A percentile compares a stretch with the other conserved stretches of the same genome.
Evolutionary conservation across 352 stramenopile genomes (phyloP).

Genomic region (Phytophthora ramorum): DNA sequence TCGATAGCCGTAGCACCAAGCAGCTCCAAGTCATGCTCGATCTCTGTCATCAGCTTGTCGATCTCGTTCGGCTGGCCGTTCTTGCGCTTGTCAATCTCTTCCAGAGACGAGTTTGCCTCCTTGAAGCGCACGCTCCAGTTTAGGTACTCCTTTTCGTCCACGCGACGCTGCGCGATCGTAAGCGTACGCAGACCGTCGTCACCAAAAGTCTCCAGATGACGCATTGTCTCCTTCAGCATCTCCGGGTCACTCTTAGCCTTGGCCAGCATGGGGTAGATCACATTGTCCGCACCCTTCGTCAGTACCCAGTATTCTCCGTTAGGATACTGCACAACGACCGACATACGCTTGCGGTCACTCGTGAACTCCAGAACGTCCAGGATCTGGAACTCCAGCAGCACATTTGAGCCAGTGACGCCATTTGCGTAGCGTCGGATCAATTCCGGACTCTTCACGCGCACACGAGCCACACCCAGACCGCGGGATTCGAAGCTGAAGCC

Average conservation of each 20-base stretch:
- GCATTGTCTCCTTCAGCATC: conserved; percentile 62
- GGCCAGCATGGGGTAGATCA: conserved; percentile 87
- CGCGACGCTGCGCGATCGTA: conserved; percentile 67
- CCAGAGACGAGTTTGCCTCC: conserved; percentile 66
- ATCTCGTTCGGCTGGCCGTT: conserved; percentile 71
- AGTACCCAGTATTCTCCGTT: conserved; percentile 75
- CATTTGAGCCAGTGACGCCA: conserved; percentile 39
- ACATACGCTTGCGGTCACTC: conserved; percentile 87
- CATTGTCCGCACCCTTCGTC: conserved; percentile 94
- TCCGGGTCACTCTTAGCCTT: conserved; percentile 66
- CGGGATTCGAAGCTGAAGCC: conserved; percentile 80
- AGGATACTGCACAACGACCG: conserved; percentile 73
- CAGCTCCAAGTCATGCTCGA: conserved; percentile 85
- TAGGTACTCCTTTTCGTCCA: conserved; percentile 67
- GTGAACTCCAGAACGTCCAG: conserved; percentile 97
- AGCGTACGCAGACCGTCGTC: conserved; percentile 88
- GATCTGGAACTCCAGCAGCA: conserved; percentile 80
- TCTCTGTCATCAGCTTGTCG: conserved; percentile 73
- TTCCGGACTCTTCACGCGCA: conserved; percentile 55
- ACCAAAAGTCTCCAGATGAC: conserved; percentile 81
- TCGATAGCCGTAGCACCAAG: conserved; percentile 93
- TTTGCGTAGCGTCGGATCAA: conserved; percentile 42
- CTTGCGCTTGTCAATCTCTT: conserved; percentile 86
- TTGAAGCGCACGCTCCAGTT: conserved; percentile 75
- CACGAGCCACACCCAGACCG: conserved; percentile 62